Base-by-base conservation (phyloP, 345 rosid genomes). In the Rubroshorea leprosula region DNA sequence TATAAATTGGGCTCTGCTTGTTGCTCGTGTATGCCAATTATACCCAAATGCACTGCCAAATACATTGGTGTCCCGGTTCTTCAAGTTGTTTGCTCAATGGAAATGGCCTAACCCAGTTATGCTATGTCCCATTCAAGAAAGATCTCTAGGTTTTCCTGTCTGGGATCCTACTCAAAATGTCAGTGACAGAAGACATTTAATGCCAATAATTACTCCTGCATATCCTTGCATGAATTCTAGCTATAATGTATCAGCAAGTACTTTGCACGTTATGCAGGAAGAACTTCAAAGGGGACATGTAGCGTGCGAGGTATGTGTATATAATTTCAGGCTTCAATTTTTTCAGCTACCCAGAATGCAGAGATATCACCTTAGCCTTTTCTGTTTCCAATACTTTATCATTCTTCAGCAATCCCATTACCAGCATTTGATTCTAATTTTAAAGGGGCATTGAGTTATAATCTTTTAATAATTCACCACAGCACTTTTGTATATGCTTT, bases 1-100 rank as follows among this genome's bases (percentile, higher is more conserved):
- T 19, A 66, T 72, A 9, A 67, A 67, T 35, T 67, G 60, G 76
- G 76, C 76, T 18, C 23, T 67, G 13, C 68, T 72, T 18, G 76
- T 67, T 2, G 47, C 47, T 44, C n/a, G n/a, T 14, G 47, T 44
- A 16, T 44, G 47, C 47, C 47, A 44, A n/a, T 57, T 67, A 14
- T 72, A 67, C 68, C 76, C 76, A 7, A 58, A 63, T 31, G 76
- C 76, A 44, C 24, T 63, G 50, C 72, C 72, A 15, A 54, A 61
- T 18, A 67, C 63, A 65, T 60, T 72, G 38, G 68, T 67, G 15
- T 15, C 25, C 26, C 10, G 12, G 23, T 54, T 54, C 43, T 54
- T 29, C 23, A 54, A 16, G 57, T 18, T 29, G 19, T 29, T n/a
- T 29, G 6, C 41, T 14, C 57, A n/a, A 11, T 54, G 23, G 44